Evolutionary conservation across 2,329 filamentous ascomycete genomes (phyloP), one percentile per base, ranked within the genome.

Genomic region (Tolypocladium capitatum): DNA sequence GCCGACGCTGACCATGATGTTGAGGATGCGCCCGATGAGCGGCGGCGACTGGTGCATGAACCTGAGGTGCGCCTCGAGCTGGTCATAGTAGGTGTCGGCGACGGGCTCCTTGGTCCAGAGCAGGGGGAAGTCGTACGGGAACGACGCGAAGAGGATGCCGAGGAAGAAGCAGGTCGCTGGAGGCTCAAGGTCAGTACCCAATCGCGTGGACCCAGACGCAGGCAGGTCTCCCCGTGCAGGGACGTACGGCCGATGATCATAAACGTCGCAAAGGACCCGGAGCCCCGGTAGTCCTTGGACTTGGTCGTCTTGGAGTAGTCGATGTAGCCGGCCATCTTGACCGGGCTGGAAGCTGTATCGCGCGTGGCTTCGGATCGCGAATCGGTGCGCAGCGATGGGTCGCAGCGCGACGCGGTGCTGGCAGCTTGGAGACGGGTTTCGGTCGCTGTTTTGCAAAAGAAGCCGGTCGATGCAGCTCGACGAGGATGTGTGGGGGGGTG

Each of bases 131-230:
- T 94, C 92, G 74, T 97, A 98, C 52, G 92, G 90, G 68, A 97
- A 94, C 53, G 83, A 82, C 58, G 89, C 89, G 78, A 97, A 98
- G 68, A 98, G 83, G 66, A 97, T 89, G 58, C 92, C 92, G 54
- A 98, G 84, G 78, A 97, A 95, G 79, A 98, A 98, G 68, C 87
- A 95, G 55, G 86, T 89, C 54, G 85, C 85, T 90, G 58, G 34
- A 46, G 18, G 42, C 3, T 3, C 28, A 43, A 33, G 31, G 44
- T 43, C 33, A 43, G 43, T 14, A 35, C 42, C 43, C 34, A 20
- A 24, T 47, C 42, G 24, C 16, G 24, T 2, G 2, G 38, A 8
- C 16, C 16, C 2, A 10, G 24, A 24, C 24, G 3, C 24, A 8
- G 16, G 38, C 38, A 18, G 14, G 16, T 42, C 38, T 28, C 9